Conservation (phyloP, 2,329 filamentous ascomycete genomes). For the Penicillium sp. region DNA sequence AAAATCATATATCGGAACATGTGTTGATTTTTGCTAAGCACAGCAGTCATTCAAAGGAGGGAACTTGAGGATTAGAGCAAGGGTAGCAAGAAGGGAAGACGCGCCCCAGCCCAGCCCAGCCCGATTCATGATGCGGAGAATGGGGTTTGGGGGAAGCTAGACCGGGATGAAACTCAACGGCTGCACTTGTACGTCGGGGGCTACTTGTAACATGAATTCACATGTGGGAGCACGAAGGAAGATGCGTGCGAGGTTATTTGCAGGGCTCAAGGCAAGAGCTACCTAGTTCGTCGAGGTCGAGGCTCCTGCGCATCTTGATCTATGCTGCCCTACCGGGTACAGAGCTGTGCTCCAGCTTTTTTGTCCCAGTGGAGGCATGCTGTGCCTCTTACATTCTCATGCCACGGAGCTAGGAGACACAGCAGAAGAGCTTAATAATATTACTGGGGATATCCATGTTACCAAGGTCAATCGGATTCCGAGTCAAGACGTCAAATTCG, state of each 20-base stretch:
- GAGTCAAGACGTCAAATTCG: slow-evolving; percentile 1
- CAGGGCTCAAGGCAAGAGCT: slow-evolving; percentile 12
- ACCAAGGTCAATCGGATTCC: not conserved
- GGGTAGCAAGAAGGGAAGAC: not conserved
- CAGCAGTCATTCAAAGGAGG: not conserved
- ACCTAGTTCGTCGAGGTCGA: slow-evolving; percentile 16
- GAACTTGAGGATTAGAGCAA: not conserved
- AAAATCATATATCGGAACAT: too few relatives aligned
- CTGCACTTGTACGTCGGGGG: slow-evolving; percentile 3
- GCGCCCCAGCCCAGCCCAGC: slow-evolving; percentile 13
- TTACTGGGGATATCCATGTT: not conserved
- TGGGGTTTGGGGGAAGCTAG: slow-evolving; percentile 8
- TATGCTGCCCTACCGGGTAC: not conserved
- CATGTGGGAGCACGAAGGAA: slow-evolving; percentile 8
- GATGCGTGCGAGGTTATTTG: slow-evolving; percentile 2
- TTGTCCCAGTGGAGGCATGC: not conserved
- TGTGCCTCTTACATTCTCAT: not conserved
- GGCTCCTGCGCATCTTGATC: slow-evolving; percentile 4
- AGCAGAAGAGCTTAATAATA: not conserved
- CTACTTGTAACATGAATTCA: slow-evolving; percentile 1
- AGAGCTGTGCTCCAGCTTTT: not conserved
- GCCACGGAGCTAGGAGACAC: not conserved
- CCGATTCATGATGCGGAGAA: slow-evolving; percentile 24
- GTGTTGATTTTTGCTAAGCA: not conserved
- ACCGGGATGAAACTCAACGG: slow-evolving; percentile 25